phyloP scores from a whole-genome alignment of 768 basidiomycete genomes.

The Leccinum variicolor region DNA sequence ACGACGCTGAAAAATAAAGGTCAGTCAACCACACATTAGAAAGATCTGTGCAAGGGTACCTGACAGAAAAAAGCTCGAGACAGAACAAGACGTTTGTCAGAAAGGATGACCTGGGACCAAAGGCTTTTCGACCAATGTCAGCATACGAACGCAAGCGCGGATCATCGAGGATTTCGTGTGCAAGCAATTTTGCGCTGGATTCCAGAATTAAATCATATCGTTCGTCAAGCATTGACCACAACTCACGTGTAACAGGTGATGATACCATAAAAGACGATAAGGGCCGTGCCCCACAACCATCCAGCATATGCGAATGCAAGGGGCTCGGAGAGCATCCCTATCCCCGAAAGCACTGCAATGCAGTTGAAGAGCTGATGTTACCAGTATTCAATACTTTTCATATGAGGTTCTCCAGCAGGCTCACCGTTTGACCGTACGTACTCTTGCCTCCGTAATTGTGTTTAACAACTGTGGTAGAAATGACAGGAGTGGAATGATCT shows the following conservation, averaged over 20 bases:
- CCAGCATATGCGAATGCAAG: constrained; percentile 91
- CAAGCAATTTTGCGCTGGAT: constrained; percentile 81
- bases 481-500: neutral
- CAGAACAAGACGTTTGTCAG: constrained; percentile 76
- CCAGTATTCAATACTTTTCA: neutral
- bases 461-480: constrained; percentile 1
- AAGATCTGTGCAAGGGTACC: constrained; percentile 39
- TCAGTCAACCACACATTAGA: neutral
- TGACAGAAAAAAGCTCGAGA: constrained; percentile 81
- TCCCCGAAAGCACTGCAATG: constrained; percentile 80
- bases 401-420: constrained; percentile 12
- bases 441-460: constrained; percentile 51
- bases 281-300: constrained; percentile 73
- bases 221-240: neutral
- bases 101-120: constrained; percentile 67
- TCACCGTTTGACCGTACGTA: constrained; percentile 70
- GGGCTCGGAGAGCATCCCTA: constrained; percentile 87
- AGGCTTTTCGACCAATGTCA: constrained; percentile 87
- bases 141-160: constrained; percentile 75
- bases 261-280: constrained; percentile 74
- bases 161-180: constrained; percentile 69
- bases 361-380: constrained; percentile 75
- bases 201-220: constrained; percentile 1
- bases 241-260: constrained; percentile 89
- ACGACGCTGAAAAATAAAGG: constrained; percentile 54